A percentile compares a stretch with the other conserved stretches of the same genome.
Conservation (phyloP, 257 asterid species). For the Fraxinus pennsylvanica region DNA sequence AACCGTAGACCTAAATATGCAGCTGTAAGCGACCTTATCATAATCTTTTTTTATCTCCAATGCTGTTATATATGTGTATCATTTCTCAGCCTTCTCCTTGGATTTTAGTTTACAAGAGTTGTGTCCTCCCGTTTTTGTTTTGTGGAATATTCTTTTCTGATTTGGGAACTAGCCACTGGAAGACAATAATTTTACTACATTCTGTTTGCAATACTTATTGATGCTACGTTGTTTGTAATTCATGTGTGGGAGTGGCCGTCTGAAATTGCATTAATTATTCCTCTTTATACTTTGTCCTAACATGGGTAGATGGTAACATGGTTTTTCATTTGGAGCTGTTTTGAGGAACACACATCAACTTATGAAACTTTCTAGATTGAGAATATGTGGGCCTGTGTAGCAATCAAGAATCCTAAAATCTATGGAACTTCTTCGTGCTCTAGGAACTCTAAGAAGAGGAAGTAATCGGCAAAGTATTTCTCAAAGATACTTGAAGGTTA, state of each 20-base stretch:
- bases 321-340: neutral
- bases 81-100: neutral
- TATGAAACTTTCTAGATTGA: neutral
- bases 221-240: neutral
- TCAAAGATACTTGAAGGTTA: neutral
- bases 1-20: constrained; percentile 85
- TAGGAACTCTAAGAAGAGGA: neutral
- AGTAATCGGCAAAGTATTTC: neutral
- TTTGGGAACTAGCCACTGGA: neutral
- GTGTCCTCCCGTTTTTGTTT: neutral
- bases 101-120: neutral
- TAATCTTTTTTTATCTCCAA: neutral
- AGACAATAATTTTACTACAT: neutral
- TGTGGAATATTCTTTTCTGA: neutral
- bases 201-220: neutral
- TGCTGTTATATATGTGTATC: neutral
- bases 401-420: neutral
- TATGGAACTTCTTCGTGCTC: neutral
- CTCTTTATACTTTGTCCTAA: neutral
- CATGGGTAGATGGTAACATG: neutral
- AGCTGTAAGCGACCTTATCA: constrained; percentile 53
- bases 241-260: neutral
- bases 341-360: neutral
- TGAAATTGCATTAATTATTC: neutral
- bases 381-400: neutral